A percentile compares a stretch with the other conserved stretches of the same genome.
phyloP scores from a whole-genome alignment of 352 stramenopile genomes.

The Aphanomyces euteiches region DNA sequence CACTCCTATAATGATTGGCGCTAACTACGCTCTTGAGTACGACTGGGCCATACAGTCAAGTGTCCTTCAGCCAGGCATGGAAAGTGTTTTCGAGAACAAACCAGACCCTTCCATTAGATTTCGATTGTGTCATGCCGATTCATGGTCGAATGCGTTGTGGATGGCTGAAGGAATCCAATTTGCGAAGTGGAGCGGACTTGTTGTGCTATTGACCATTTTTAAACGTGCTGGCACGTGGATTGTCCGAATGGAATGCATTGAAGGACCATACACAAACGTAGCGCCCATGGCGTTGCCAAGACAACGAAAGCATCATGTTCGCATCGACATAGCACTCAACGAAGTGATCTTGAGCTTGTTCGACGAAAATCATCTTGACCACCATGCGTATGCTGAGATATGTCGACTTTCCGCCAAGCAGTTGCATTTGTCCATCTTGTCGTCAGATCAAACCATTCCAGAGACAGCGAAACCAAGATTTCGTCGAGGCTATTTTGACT shows the following conservation, averaged over 20 bases:
- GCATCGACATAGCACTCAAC: not conserved
- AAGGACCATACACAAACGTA: conserved; percentile 40
- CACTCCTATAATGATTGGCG: conserved; percentile 52
- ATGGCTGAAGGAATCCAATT: conserved; percentile 82
- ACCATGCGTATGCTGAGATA: conserved; percentile 4
- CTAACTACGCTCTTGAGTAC: conserved; percentile 63
- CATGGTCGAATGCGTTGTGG: conserved; percentile 79
- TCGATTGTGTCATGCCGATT: conserved; percentile 54
- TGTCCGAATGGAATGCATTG: conserved; percentile 59
- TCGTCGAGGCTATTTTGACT: conserved; percentile 59
- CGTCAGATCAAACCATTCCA: conserved; percentile 44
- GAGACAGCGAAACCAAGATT: conserved; percentile 45
- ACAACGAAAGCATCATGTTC: not conserved
- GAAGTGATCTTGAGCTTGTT: not conserved
- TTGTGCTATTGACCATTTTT: conserved; percentile 64
- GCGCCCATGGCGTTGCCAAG: not conserved
- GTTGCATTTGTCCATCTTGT: not conserved
- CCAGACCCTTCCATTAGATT: conserved; percentile 48
- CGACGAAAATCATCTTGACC: not conserved
- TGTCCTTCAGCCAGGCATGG: not conserved
- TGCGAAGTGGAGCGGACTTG: conserved; percentile 41
- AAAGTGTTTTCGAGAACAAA: conserved; percentile 10
- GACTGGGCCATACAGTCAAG: conserved; percentile 44
- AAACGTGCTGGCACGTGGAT: conserved; percentile 69
- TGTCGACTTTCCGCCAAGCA: not conserved